Conservation (phyloP, 2,329 filamentous ascomycete genomes). For the Magnaporthiopsis rhizophila region DNA sequence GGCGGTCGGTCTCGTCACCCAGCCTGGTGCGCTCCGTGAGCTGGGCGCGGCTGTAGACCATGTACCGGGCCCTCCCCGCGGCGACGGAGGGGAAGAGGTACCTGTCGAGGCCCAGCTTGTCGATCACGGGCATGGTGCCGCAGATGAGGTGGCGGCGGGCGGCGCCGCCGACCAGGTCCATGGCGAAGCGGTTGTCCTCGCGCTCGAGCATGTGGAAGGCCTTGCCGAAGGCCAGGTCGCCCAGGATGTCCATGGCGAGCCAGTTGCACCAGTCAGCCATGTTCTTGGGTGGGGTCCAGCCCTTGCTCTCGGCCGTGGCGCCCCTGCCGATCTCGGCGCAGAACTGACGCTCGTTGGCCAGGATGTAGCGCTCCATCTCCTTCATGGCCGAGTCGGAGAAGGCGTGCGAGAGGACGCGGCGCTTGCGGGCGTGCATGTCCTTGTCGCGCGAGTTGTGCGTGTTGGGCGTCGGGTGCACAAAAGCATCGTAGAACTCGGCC, state of each 20-base stretch:
- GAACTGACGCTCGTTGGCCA: constrained; percentile 59
- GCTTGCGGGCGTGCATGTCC: constrained; percentile 59
- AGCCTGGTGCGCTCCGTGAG: constrained; percentile 58
- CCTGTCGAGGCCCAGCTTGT: constrained; percentile 58
- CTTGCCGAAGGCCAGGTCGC: constrained; percentile 53
- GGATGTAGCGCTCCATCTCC: constrained; percentile 60
- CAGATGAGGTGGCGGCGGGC: constrained; percentile 63
- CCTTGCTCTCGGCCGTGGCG: constrained; percentile 36
- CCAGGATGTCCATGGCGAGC: constrained; percentile 55
- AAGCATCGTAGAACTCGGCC: constrained; percentile 65
- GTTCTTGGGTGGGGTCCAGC: constrained; percentile 50
- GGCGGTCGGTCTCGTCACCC: constrained; percentile 55
- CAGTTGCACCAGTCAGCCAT: constrained; percentile 58
- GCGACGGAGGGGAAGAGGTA: constrained; percentile 61
- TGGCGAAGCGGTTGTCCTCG: constrained; percentile 55
- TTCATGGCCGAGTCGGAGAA: constrained; percentile 60
- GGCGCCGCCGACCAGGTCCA: constrained; percentile 58
- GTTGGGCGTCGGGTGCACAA: constrained; percentile 62
- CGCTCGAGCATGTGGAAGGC: constrained; percentile 54
- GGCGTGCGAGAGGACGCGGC: constrained; percentile 62
- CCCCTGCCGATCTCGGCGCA: constrained; percentile 46
- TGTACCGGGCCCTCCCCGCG: constrained; percentile 59
- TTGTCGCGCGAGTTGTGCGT: constrained; percentile 68
- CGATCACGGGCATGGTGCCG: constrained; percentile 62
- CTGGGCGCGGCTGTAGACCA: constrained; percentile 62